A percentile compares a stretch with the other conserved stretches of the same genome.
Evolutionary conservation across 1,139 yeast genomes (phyloP).

Genomic region (Taphrina communis): DNA sequence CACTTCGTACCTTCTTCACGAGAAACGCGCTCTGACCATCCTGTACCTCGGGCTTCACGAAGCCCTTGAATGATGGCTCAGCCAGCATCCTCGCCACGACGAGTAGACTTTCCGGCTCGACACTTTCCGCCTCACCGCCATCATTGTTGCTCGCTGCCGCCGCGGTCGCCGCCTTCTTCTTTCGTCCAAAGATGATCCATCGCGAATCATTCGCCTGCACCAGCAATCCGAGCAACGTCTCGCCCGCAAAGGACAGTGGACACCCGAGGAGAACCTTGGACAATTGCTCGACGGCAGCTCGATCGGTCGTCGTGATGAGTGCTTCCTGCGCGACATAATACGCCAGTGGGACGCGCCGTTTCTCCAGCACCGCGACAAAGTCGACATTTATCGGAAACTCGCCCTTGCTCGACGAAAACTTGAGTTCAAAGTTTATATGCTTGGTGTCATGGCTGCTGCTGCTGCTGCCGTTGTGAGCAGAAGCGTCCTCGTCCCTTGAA

Average conservation of each 20-base stretch:
- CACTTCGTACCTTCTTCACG: constrained; percentile 14
- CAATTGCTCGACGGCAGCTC: constrained; percentile 20
- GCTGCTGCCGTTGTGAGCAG: background rate
- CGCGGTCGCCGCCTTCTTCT: background rate
- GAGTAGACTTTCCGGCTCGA: background rate
- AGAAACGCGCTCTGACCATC: constrained; percentile 12
- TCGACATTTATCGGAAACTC: constrained; percentile 15
- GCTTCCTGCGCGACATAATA: constrained; percentile 16
- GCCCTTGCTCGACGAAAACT: constrained; percentile 30
- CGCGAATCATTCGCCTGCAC: constrained; percentile 34
- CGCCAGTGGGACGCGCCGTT: constrained; percentile 15
- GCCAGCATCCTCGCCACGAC: constrained; percentile 1
- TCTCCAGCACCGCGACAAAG: constrained; percentile 17
- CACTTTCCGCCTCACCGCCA: background rate
- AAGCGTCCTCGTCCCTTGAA: too few species aligned
- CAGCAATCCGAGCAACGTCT: constrained; percentile 18
- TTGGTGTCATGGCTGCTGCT: background rate
- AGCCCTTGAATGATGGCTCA: background rate
- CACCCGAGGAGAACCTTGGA: background rate
- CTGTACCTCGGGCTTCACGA: background rate
- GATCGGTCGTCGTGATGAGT: constrained; percentile 28
- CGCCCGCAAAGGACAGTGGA: constrained; percentile 8
- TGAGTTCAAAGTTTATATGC: constrained; percentile 18
- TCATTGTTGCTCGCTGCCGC: background rate
- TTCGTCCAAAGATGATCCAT: constrained; percentile 27